Base-by-base conservation (phyloP, 1,284 basidiomycete genomes). In the Earliella scabrosa region DNA sequence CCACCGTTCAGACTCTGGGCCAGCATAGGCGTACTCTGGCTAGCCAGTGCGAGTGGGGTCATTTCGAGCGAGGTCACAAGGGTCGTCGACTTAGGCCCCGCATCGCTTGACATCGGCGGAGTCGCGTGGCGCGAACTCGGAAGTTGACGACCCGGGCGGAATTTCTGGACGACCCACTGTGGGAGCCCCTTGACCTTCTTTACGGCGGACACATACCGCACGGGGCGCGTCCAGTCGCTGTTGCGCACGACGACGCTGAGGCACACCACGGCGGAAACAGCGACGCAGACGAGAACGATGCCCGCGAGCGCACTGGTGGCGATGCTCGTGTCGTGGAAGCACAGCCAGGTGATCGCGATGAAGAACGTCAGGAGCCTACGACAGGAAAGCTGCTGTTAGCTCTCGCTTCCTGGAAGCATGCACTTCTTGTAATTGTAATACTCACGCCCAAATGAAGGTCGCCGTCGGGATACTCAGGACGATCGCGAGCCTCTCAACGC, bases 381-480 rank as follows among this genome's bases (percentile, higher is more conserved):
- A n/a, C 4, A 7, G 29, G 7, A 6, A 13, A 31, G 7, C 29
- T 31, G 26, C 4, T 1, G 24, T 14, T 20, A 34, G 32, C n/a
- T n/a, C n/a, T n/a, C n/a, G n/a, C n/a, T n/a, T n/a, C n/a, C n/a
- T n/a, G n/a, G n/a, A n/a, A 31, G 29, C 6, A 50, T 50, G 3
- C 64, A 27, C 11, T 63, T 51, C 18, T 8, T 40, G 5, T 11
- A 13, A 10, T 13, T 6, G 20, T 2, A 10, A n/a, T 10, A 53
- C 68, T 35, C 46, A 71, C 70, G 64, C 63, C 67, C 68, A 70
- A 10, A 68, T 50, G 51, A 71, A 69, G 29, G 68, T 52, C 1
- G 62, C 67, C 9, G 48, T 58, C 6, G 70, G 70, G n/a, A 71
- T 60, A 29, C 66, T 68, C 45, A 68, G 65, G n/a, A 63, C 52